Percentiles rank a stretch among this genome's conserved stretches.
Evolutionary conservation across 23 red algal species (phyloP).

Genomic region (Gracilaria caudata): DNA sequence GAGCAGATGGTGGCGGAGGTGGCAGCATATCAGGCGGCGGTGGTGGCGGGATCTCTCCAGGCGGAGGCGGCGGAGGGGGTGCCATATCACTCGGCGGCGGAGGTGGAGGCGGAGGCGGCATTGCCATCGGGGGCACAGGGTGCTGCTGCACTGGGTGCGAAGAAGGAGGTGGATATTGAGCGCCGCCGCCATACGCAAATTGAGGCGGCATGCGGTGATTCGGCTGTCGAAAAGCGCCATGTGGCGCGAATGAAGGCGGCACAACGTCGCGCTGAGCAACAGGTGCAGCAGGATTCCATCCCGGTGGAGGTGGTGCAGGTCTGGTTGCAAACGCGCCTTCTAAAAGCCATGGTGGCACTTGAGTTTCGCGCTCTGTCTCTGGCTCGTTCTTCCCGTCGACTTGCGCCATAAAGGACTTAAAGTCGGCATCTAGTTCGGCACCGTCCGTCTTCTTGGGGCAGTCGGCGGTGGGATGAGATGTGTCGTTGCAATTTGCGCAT

Average conservation of each 20-base stretch:
- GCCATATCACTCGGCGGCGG: constrained; percentile 3
- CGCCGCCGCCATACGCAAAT: constrained; percentile 1
- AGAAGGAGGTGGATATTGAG: constrained; percentile 9
- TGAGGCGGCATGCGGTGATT: constrained; percentile 26
- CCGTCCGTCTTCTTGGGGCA: constrained; percentile 43
- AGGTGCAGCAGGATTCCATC: background rate
- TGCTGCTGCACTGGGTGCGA: background rate
- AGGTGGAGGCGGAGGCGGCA: background rate
- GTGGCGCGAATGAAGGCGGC: background rate
- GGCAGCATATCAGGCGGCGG: constrained; percentile 36
- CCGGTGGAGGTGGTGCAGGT: constrained; percentile 41
- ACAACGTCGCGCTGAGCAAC: background rate
- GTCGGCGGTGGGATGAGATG: constrained; percentile 71
- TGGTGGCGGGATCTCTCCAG: constrained; percentile 17
- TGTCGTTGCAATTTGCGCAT: constrained; percentile 51
- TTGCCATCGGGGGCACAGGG: constrained; percentile 12
- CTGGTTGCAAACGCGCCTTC: constrained; percentile 60
- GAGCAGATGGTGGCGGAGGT: constrained; percentile 18
- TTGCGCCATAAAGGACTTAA: constrained; percentile 69
- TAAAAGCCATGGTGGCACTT: constrained; percentile 40
- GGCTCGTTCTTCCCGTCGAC: constrained; percentile 53
- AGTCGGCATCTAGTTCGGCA: constrained; percentile 78
- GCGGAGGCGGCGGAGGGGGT: constrained; percentile 47
- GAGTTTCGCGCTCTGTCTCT: background rate
- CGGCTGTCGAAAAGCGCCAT: background rate